phyloP scores from a whole-genome alignment of 306 rosid genomes.

The Benincasa hispida region DNA sequence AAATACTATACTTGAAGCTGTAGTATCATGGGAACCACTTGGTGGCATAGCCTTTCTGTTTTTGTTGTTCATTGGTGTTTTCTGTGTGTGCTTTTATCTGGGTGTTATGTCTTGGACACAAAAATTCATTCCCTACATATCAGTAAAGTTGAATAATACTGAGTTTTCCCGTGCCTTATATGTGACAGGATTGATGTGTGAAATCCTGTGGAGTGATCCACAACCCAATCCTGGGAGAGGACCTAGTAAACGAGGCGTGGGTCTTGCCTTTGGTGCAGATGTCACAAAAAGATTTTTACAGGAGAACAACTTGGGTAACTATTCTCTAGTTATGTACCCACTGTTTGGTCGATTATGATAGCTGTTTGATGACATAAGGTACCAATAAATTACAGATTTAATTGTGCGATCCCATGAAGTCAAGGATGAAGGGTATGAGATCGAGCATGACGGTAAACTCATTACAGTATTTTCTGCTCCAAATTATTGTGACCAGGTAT shows the following conservation, averaged over 20 bases:
- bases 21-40: background rate
- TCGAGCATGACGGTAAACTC: conserved; percentile 95
- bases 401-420: conserved; percentile 99
- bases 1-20: background rate
- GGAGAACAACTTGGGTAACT: conserved; percentile 78
- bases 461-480: conserved; percentile 99
- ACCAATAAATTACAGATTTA: conserved; percentile 44
- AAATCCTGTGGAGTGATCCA: conserved; percentile 98
- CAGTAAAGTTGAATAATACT: background rate
- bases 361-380: background rate
- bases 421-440: conserved; percentile 95
- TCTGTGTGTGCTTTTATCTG: background rate
- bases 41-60: background rate
- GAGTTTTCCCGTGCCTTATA: background rate
- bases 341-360: background rate
- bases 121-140: background rate
- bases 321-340: background rate
- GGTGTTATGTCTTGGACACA: background rate
- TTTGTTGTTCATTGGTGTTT: background rate
- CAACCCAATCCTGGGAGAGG: conserved; percentile 93
- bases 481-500: conserved; percentile 99
- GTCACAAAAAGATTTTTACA: conserved; percentile 80
- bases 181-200: conserved; percentile 87
- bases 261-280: conserved; percentile 86
- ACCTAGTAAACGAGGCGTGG: conserved; percentile 98